Base-by-base conservation (phyloP, 805 yeast genomes). In the Wickerhamomyces bovis region DNA sequence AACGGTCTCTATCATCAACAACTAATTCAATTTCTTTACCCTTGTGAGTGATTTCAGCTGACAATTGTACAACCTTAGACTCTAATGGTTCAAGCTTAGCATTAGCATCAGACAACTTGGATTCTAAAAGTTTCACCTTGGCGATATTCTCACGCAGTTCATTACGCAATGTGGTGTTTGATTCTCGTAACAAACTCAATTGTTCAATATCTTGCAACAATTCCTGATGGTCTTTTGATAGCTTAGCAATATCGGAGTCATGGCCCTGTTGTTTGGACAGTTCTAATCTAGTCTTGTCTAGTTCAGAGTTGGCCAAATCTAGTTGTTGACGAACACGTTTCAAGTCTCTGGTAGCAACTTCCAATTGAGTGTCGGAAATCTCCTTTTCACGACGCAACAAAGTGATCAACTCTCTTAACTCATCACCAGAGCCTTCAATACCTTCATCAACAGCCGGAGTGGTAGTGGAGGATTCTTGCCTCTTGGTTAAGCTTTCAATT, bases 311-410 rank as follows among this genome's bases (percentile, higher is more conserved):
- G 3, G 74, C 62, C 44, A 70, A 65, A 1, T 70, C 70, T 38
- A 84, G 66, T 35, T 73, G 72, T 48, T 77, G 78, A 51, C 77
- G 73, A 25, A 81, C 64, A 35, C 77, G 68, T 33, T 68, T 70
- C 46, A 74, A 73, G 54, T 85, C 94, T 48, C 80, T 77, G 11
- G 65, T 60, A 4, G 75, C 63, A 35, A 70, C 66, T 41, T 76
- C 78, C 26, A 80, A 67, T 54, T 81, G 85, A 9, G 80, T 74
- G 42, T 80, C 83, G 1, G 81, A 71, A 5, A 82, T 70, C 51
- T 89, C 95, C 56, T 83, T 85, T 53, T 87, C 95, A 50, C 83
- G 79, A 41, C 90, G 81, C 47, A 89, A 67, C 55, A 76, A 81
- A 2, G 72, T 60, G 31, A 89, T 66, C 23, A 88, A 73, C 51